Percentiles rank a stretch among this genome's conserved stretches.
phyloP scores from a whole-genome alignment of 768 basidiomycete species.

The Leccinum subgranulosum region DNA sequence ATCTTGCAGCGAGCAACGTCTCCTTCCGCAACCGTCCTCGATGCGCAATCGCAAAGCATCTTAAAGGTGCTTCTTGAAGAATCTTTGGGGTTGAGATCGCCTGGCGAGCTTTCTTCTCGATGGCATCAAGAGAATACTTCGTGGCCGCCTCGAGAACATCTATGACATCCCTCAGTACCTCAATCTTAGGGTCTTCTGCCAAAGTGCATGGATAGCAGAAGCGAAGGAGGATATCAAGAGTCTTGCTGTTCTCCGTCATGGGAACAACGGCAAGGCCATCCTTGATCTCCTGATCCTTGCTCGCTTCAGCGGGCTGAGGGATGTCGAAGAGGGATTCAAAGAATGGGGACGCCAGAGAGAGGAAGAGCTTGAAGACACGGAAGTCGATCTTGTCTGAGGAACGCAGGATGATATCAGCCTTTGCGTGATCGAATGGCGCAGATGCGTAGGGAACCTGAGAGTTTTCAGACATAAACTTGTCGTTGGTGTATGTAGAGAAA shows the following conservation, averaged over 20 bases:
- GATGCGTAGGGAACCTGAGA: slow-evolving; percentile 6
- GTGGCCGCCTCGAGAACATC: slow-evolving; percentile 9
- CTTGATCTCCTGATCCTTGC: slow-evolving; percentile 7
- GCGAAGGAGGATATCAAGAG: slow-evolving; percentile 15
- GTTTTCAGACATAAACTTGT: neutral
- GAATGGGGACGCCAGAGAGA: slow-evolving; percentile 14
- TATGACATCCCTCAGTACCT: slow-evolving; percentile 2
- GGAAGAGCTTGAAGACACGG: slow-evolving; percentile 14
- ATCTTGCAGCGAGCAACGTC: slow-evolving; percentile 27
- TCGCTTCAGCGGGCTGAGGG: slow-evolving; percentile 18
- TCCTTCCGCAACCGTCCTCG: slow-evolving; percentile 19
- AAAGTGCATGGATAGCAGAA: slow-evolving; percentile 9
- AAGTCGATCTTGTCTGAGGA: slow-evolving; percentile 30
- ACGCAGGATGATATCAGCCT: slow-evolving; percentile 26
- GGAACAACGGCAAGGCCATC: slow-evolving; percentile 18
- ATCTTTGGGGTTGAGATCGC: slow-evolving; percentile 19
- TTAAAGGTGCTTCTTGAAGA: slow-evolving; percentile 22
- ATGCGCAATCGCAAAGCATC: slow-evolving; percentile 31
- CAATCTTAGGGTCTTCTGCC: slow-evolving; percentile 19
- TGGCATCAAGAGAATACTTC: slow-evolving; percentile 17
- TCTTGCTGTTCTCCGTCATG: slow-evolving; percentile 6
- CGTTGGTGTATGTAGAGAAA: neutral
- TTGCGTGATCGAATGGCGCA: slow-evolving; percentile 19
- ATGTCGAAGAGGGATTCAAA: slow-evolving; percentile 34
- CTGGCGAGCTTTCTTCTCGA: slow-evolving; percentile 15